Evolutionary conservation across 805 yeast species (phyloP).

Genomic region (Metschnikowia picachoensis): DNA sequence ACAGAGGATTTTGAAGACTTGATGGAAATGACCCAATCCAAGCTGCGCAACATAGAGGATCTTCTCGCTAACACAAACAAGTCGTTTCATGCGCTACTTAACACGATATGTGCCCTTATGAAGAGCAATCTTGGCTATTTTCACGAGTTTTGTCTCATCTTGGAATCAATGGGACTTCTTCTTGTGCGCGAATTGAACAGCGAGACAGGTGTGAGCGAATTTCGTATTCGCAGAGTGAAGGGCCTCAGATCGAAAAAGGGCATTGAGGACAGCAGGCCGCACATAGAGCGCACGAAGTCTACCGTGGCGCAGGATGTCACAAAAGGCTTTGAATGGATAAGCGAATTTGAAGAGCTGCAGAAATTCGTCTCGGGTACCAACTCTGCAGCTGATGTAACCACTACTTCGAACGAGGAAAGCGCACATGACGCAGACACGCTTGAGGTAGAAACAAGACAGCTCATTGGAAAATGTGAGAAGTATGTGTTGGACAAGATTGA

Average conservation of each 20-base stretch:
- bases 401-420: slow-evolving; percentile 1
- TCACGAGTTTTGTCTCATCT: slow-evolving; percentile 48
- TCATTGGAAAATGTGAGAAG: slow-evolving; percentile 1
- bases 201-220: slow-evolving; percentile 27
- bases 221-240: slow-evolving; percentile 69
- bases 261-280: slow-evolving; percentile 8
- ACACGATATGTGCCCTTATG: slow-evolving; percentile 27
- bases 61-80: neutral
- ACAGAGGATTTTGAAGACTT: slow-evolving; percentile 40
- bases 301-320: slow-evolving; percentile 41
- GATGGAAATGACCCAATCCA: slow-evolving; percentile 36
- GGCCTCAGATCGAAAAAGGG: slow-evolving; percentile 55
- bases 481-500: slow-evolving; percentile 1
- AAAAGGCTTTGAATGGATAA: slow-evolving; percentile 46
- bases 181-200: slow-evolving; percentile 40
- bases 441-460: slow-evolving; percentile 4
- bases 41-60: slow-evolving; percentile 22
- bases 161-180: slow-evolving; percentile 76
- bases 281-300: slow-evolving; percentile 12
- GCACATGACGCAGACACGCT: slow-evolving; percentile 4
- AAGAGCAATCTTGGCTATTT: slow-evolving; percentile 29
- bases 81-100: neutral
- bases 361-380: neutral
- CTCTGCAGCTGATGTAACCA: slow-evolving; percentile 1
- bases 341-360: slow-evolving; percentile 20